Conservation (phyloP, 352 stramenopile genomes). For the Globisporangium mamillatum region DNA sequence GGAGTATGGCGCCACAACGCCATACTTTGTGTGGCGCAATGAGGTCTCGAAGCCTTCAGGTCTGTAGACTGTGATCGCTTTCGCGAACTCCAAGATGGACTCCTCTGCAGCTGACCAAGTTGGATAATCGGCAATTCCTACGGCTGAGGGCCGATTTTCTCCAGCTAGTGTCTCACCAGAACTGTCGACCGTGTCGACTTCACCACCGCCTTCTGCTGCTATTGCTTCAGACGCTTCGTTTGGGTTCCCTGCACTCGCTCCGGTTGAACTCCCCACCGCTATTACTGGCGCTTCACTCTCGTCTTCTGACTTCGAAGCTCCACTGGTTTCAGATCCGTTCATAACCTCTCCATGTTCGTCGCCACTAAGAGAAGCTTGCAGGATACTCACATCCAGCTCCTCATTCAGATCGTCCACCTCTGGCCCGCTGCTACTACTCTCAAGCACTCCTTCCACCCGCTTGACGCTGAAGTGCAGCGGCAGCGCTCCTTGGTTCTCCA, state of each 20-base stretch:
- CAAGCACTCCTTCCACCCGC: neutral
- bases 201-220: neutral
- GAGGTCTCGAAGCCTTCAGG: slow-evolving; percentile 37
- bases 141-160: neutral
- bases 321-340: neutral
- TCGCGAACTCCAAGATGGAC: slow-evolving; percentile 27
- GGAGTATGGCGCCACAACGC: slow-evolving; percentile 51
- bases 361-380: neutral
- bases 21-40: slow-evolving; percentile 36
- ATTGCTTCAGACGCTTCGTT: slow-evolving; percentile 5
- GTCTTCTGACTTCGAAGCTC: neutral
- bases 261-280: too few relatives aligned
- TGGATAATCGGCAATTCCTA: neutral
- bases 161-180: neutral
- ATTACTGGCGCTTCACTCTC: neutral
- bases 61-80: slow-evolving; percentile 33
- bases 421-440: neutral
- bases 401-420: slow-evolving; percentile 11
- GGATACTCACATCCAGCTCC: neutral
- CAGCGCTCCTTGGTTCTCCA: slow-evolving; percentile 78
- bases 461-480: slow-evolving; percentile 47
- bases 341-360: neutral
- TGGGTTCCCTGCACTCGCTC: slow-evolving; percentile 1
- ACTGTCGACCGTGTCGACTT: neutral
- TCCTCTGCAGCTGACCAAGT: slow-evolving; percentile 33